phyloP scores from a whole-genome alignment of 108 stramenopile species.

The Skeletonema marinoi region DNA sequence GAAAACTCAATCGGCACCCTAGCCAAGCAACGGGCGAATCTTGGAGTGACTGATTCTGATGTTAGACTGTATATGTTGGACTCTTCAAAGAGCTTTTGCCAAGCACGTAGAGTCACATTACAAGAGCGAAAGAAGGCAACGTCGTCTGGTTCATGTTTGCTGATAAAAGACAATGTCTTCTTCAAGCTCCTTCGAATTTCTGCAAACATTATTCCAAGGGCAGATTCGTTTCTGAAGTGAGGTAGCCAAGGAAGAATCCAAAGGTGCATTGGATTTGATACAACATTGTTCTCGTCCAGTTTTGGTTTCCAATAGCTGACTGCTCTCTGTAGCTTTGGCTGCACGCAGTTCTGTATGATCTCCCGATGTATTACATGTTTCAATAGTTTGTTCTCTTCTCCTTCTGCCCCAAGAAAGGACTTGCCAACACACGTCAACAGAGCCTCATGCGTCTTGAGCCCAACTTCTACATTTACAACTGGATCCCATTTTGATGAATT shows the following conservation, averaged over 20 bases:
- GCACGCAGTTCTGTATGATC: conserved; percentile 29
- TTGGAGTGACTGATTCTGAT: conserved; percentile 55
- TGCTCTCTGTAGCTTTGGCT: conserved; percentile 55
- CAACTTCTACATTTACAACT: conserved; percentile 46
- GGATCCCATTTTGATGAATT: conserved; percentile 81
- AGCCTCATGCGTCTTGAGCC: conserved; percentile 62
- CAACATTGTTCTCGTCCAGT: conserved; percentile 23
- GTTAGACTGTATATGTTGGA: conserved; percentile 52
- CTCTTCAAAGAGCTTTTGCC: conserved; percentile 56
- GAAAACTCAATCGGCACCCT: conserved; percentile 15
- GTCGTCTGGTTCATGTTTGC: conserved; percentile 40
- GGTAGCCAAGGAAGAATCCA: conserved; percentile 88
- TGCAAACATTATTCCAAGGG: conserved; percentile 53
- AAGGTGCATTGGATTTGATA: conserved; percentile 55
- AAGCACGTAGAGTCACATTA: conserved; percentile 52
- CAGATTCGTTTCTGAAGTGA: conserved; percentile 58
- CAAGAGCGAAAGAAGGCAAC: conserved; percentile 41
- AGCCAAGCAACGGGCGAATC: conserved; percentile 54
- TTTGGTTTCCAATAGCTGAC: conserved; percentile 64
- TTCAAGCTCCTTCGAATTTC: conserved; percentile 70
- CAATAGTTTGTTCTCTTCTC: conserved; percentile 29
- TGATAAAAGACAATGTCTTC: conserved; percentile 55
- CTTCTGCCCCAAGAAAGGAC: conserved; percentile 5
- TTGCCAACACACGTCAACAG: conserved; percentile 25
- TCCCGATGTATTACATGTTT: conserved; percentile 36